Percentiles rank a stretch among this genome's conserved stretches.
phyloP scores from a whole-genome alignment of 768 basidiomycete species.

The Boletus fagicola region DNA sequence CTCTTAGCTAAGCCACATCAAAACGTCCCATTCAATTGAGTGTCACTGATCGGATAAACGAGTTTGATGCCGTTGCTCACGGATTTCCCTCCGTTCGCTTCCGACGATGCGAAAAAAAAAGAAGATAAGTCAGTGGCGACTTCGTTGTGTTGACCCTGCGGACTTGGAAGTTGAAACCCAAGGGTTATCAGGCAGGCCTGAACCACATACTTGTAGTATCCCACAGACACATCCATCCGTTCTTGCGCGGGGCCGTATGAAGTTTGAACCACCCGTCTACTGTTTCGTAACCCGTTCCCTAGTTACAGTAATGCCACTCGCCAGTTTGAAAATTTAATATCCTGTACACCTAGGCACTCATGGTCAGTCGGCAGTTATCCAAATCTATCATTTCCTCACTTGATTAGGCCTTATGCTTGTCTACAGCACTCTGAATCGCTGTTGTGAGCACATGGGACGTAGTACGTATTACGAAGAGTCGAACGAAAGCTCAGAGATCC shows the following conservation, averaged over 20 bases:
- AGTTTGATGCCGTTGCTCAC: neutral
- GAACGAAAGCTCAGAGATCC: neutral
- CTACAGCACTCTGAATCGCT: neutral
- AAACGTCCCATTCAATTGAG: constrained; percentile 5
- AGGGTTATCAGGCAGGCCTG: constrained; percentile 8
- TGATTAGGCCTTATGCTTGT: neutral
- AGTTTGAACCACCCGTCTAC: neutral
- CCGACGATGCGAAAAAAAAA: constrained; percentile 18
- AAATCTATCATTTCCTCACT: neutral
- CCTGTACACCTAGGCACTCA: neutral
- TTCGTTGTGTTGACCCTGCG: constrained; percentile 6
- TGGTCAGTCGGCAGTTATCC: neutral
- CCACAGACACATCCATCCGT: neutral
- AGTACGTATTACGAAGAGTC: neutral
- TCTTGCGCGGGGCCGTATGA: neutral
- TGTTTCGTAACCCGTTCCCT: constrained; percentile 3
- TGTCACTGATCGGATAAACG: constrained; percentile 12
- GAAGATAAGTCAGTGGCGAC: neutral
- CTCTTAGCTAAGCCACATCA: constrained; percentile 7
- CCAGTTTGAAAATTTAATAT: neutral
- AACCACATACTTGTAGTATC: constrained; percentile 15
- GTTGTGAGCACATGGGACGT: neutral
- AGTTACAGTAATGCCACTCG: constrained; percentile 8
- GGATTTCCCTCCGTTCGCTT: constrained; percentile 22
- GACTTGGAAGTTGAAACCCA: constrained; percentile 23